These are phyloP conservation scores for Rhododendron vialii DNA, from an alignment of 148 eudicot genomes.

Conservation along the genomic window DNA sequence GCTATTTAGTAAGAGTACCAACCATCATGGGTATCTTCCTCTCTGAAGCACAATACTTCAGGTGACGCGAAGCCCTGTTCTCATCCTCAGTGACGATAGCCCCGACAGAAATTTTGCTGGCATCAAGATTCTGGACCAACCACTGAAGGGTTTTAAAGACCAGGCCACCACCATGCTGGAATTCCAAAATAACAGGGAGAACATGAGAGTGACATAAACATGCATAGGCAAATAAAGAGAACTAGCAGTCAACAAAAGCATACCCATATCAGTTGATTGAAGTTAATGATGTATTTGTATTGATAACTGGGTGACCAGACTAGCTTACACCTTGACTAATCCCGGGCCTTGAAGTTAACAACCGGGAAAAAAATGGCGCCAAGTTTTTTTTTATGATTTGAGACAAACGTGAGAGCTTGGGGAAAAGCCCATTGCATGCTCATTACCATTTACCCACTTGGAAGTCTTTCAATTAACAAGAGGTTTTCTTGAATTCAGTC, in stretches of 20 bases:
- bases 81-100: slow-evolving; percentile 61
- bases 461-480: background rate
- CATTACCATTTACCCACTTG: background rate
- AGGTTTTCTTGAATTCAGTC: background rate
- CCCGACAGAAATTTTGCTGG: slow-evolving; percentile 45
- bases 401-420: background rate
- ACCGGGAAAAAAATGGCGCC: background rate
- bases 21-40: slow-evolving; percentile 63
- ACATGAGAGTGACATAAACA: slow-evolving; percentile 4
- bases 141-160: slow-evolving; percentile 67
- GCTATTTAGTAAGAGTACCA: slow-evolving; percentile 17
- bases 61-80: slow-evolving; percentile 58
- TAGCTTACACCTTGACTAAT: background rate
- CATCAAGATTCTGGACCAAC: slow-evolving; percentile 50
- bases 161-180: slow-evolving; percentile 73
- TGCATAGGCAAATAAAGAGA: background rate
- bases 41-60: slow-evolving; percentile 62
- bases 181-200: slow-evolving; percentile 8
- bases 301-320: background rate
- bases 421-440: background rate
- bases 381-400: background rate
- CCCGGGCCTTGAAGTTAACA: background rate
- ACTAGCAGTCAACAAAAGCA: background rate
- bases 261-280: background rate
- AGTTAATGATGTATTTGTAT: background rate